A percentile compares a stretch with the other conserved stretches of the same genome.
These are phyloP conservation scores for Chenopodium quinoa DNA, from an alignment of 148 eudicot species.

Conservation along the genomic window DNA sequence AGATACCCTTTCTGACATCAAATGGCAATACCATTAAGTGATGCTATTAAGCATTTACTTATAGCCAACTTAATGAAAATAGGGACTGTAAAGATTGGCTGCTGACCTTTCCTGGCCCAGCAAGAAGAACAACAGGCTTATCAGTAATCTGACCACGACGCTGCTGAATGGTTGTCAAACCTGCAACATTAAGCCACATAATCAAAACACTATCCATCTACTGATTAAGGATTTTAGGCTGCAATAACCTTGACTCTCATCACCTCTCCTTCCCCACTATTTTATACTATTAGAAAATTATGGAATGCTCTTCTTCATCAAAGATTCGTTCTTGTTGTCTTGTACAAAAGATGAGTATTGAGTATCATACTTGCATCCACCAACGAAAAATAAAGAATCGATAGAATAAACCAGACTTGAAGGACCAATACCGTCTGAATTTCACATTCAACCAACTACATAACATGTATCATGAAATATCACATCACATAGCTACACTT, in stretches of 20 bases:
- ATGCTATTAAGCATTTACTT: neutral
- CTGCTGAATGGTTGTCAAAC: constrained; percentile 81
- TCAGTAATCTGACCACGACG: constrained; percentile 73
- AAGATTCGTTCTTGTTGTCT: neutral
- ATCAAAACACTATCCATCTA: constrained; percentile 13
- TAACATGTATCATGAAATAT: neutral
- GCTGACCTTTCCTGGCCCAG: constrained; percentile 95
- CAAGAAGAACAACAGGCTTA: constrained; percentile 87
- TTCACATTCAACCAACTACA: neutral
- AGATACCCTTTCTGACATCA: neutral
- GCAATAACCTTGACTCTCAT: neutral
- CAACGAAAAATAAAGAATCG: neutral
- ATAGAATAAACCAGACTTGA: too few relatives aligned
- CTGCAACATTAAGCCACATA: constrained; percentile 36
- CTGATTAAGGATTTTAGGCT: neutral
- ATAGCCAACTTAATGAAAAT: neutral
- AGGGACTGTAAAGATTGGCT: neutral
- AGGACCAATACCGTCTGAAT: neutral
- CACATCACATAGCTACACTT: neutral
- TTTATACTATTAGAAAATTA: neutral
- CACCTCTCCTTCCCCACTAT: neutral
- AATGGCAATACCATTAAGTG: too few relatives aligned
- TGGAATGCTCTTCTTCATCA: neutral
- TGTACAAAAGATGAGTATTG: neutral
- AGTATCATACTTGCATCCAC: neutral